Evolutionary conservation across 352 stramenopile species (phyloP).

Genomic region (Phytophthora tentaculata): DNA sequence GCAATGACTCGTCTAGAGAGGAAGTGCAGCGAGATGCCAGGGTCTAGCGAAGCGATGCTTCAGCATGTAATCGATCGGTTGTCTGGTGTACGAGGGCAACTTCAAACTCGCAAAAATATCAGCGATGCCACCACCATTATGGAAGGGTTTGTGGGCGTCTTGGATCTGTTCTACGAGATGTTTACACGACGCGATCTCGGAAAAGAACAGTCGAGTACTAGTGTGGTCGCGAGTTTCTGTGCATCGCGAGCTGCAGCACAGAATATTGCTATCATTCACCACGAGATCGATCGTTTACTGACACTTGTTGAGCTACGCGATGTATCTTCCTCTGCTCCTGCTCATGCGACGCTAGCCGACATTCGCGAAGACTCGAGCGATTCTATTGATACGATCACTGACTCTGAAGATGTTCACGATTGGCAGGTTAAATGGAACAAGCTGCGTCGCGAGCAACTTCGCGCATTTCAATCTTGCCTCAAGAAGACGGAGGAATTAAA

Average conservation of each 20-base stretch:
- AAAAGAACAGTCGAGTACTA: constrained; percentile 23
- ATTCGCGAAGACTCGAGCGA: constrained; percentile 20
- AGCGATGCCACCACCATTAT: constrained; percentile 20
- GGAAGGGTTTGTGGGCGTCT: constrained; percentile 25
- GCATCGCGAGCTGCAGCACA: constrained; percentile 26
- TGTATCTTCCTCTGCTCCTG: constrained; percentile 1
- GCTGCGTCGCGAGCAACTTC: constrained; percentile 25
- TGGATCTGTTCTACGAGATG: constrained; percentile 30
- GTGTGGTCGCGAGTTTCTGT: constrained; percentile 25
- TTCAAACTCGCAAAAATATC: constrained; percentile 17
- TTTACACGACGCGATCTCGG: constrained; percentile 23
- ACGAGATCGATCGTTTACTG: constrained; percentile 34
- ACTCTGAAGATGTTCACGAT: constrained; percentile 22
- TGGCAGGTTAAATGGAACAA: constrained; percentile 31
- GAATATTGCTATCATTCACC: constrained; percentile 28
- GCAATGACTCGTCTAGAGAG: constrained; percentile 23
- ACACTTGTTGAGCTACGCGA: constrained; percentile 18
- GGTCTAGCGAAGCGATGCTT: constrained; percentile 14
- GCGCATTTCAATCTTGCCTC: no score
- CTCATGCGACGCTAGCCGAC: constrained; percentile 20
- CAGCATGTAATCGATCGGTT: constrained; percentile 23
- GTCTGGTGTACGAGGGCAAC: constrained; percentile 9
- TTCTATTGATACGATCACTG: constrained; percentile 2
- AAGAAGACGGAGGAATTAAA: constrained; percentile 17
- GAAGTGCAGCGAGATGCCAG: constrained; percentile 9